Conservation (phyloP, 805 yeast genomes). For the Torulaspora quercuum region DNA sequence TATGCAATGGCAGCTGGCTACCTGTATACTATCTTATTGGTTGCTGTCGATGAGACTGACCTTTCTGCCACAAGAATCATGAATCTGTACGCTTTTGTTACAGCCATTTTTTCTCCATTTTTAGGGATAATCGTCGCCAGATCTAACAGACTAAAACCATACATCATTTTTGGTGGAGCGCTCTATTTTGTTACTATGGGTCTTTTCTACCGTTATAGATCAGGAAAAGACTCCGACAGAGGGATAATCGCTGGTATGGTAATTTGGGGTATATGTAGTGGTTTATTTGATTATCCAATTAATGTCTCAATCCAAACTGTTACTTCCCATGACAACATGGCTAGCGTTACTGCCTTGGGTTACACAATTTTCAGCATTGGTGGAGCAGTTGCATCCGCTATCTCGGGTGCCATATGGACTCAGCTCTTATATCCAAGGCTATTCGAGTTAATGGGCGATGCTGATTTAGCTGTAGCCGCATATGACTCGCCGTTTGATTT, state of each 20-base stretch:
- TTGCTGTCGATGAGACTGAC: conserved; percentile 53
- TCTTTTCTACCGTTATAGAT: conserved; percentile 54
- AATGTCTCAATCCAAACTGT: conserved; percentile 60
- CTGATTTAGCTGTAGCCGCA: conserved; percentile 38
- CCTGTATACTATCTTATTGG: conserved; percentile 59
- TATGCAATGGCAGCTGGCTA: conserved; percentile 65
- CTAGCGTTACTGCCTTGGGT: conserved; percentile 56
- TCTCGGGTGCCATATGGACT: conserved; percentile 73
- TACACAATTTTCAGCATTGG: conserved; percentile 61
- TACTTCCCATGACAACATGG: conserved; percentile 66
- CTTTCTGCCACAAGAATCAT: conserved; percentile 60
- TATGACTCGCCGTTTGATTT: conserved; percentile 51
- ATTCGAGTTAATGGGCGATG: conserved; percentile 40
- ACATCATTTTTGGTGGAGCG: conserved; percentile 52
- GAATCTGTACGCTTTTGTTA: conserved; percentile 59
- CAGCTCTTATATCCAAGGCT: conserved; percentile 43
- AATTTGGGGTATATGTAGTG: conserved; percentile 68
- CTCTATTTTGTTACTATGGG: conserved; percentile 49
- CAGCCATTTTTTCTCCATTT: conserved; percentile 57
- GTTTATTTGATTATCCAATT: conserved; percentile 66
- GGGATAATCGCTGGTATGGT: conserved; percentile 67
- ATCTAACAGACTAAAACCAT: conserved; percentile 53
- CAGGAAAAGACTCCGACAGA: conserved; percentile 42
- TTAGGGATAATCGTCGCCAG: conserved; percentile 52
- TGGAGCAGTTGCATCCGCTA: conserved; percentile 56